Percentiles rank a stretch among this genome's conserved stretches.
These are phyloP conservation scores for Fusarium nematophilum DNA, from an alignment of 2,329 filamentous ascomycete genomes.

Conservation along the genomic window DNA sequence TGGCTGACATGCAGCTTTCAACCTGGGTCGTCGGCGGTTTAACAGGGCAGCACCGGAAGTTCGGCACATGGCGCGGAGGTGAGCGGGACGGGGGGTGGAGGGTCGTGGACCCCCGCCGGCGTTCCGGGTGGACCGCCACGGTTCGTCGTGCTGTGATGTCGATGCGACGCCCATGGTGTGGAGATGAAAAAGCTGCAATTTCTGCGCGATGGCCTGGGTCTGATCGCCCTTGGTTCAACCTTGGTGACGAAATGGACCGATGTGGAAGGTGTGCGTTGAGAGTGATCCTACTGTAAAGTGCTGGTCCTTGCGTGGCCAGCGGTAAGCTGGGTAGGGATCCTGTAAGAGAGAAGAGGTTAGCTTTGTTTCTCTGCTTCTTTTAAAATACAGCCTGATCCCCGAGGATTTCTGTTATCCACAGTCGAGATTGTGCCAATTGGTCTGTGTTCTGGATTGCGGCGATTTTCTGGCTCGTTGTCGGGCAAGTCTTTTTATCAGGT, in stretches of 20 bases:
- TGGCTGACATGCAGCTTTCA: constrained; percentile 25
- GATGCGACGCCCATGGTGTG: constrained; percentile 12
- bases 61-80: constrained; percentile 42
- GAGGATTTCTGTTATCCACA: background rate
- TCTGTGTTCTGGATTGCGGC: constrained; percentile 6
- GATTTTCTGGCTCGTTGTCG: constrained; percentile 7
- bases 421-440: constrained; percentile 8
- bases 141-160: constrained; percentile 9
- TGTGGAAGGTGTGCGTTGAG: constrained; percentile 23
- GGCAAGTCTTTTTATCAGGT: background rate
- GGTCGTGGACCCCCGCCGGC: constrained; percentile 27
- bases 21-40: constrained; percentile 37
- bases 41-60: constrained; percentile 36
- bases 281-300: constrained; percentile 10
- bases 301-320: constrained; percentile 25
- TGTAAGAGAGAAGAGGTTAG: constrained; percentile 19
- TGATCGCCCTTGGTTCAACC: constrained; percentile 21
- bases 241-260: constrained; percentile 23
- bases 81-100: constrained; percentile 30
- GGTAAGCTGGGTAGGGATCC: constrained; percentile 23
- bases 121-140: constrained; percentile 29
- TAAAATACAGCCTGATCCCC: constrained; percentile 31
- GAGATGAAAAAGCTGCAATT: constrained; percentile 10
- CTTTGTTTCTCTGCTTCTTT: constrained; percentile 17
- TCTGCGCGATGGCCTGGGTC: constrained; percentile 16